These are phyloP conservation scores for Speleostelium caveatum DNA, from an alignment of 78 protist genomes.

Conservation along the genomic window DNA sequence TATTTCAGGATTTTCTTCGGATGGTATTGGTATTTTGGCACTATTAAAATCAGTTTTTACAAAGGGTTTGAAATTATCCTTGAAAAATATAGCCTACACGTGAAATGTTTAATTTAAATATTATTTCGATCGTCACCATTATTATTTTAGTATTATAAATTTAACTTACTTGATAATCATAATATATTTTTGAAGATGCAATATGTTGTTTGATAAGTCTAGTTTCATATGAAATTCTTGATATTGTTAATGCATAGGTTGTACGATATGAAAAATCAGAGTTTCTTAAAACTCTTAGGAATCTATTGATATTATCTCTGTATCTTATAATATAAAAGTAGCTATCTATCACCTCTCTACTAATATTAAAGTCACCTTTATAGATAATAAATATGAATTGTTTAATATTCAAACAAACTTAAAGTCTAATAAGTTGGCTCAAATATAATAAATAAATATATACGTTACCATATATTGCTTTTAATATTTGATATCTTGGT, in stretches of 20 bases:
- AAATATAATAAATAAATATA: background rate
- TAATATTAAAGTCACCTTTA: background rate
- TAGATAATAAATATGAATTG: background rate
- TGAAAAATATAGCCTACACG: background rate
- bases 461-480: background rate
- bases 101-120: background rate
- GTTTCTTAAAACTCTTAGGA: background rate
- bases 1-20: background rate
- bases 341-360: conserved; percentile 7
- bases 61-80: too few species aligned
- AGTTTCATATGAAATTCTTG: background rate
- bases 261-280: conserved; percentile 8
- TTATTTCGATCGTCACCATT: background rate
- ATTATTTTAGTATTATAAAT: background rate
- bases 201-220: background rate
- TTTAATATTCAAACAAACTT: background rate
- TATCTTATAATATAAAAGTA: conserved; percentile 54
- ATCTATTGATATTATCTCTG: conserved; percentile 44
- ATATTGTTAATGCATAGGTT: background rate
- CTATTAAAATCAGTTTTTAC: background rate
- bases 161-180: background rate
- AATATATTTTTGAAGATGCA: background rate
- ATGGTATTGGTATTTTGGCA: background rate
- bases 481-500: conserved; percentile 22
- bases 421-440: background rate